phyloP scores from a whole-genome alignment of 2,329 filamentous ascomycete species.

The Colletotrichum neosansevieriae region DNA sequence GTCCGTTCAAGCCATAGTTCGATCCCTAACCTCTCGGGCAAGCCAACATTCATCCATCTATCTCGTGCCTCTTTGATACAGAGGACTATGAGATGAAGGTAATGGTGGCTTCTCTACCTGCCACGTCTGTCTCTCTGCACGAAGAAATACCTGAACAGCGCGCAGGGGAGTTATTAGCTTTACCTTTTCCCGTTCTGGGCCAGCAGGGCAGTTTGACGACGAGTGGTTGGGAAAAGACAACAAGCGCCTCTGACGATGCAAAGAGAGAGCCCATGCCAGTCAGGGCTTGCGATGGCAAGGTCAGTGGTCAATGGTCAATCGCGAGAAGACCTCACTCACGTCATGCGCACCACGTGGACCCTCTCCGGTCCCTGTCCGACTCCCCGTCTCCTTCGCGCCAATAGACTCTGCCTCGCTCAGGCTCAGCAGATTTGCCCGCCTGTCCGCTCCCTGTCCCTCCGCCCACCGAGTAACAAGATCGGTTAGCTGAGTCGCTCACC shows the following conservation, averaged over 20 bases:
- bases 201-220: not conserved
- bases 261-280: slow-evolving; percentile 15
- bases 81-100: not conserved
- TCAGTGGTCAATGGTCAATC: not conserved
- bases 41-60: not conserved
- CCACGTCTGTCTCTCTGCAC: slow-evolving; percentile 5
- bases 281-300: not conserved
- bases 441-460: no score
- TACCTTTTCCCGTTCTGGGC: not conserved
- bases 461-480: slow-evolving; percentile 35
- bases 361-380: slow-evolving; percentile 36
- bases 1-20: slow-evolving; percentile 9
- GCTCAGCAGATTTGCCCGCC: slow-evolving; percentile 22
- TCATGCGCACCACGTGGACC: slow-evolving; percentile 41
- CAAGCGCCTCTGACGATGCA: slow-evolving; percentile 25
- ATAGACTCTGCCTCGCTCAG: slow-evolving; percentile 5
- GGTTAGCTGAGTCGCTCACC: slow-evolving; percentile 30
- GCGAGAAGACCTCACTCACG: slow-evolving; percentile 31
- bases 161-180: not conserved
- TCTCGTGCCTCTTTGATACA: slow-evolving; percentile 16
- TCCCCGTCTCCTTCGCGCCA: slow-evolving; percentile 19
- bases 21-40: slow-evolving; percentile 10
- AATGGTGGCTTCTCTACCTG: not conserved
- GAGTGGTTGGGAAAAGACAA: not conserved
- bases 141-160: not conserved